Evolutionary conservation across 2,329 filamentous ascomycete species (phyloP), one percentile per base, ranked within the genome.

Genomic region (Fusarium sp.): DNA sequence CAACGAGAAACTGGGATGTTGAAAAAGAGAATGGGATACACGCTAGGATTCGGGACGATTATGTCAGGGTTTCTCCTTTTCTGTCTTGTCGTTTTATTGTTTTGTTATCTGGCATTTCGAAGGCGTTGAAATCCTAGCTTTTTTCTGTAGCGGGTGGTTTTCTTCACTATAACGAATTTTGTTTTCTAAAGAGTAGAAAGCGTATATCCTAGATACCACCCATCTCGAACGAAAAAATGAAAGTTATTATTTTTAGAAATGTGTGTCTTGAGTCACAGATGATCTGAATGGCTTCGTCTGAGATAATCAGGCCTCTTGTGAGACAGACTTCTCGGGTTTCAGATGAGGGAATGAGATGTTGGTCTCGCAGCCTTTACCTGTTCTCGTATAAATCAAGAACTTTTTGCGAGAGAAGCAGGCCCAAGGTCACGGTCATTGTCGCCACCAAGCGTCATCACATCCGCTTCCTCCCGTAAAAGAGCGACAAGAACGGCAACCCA

Each of bases 361-460:
- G 52, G 31, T 57, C 20, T 57, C n/a, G 52, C 42, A 56, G n/a
- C 27, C 6, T 31, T 54, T n/a, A 2, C 47, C 27, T 54, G 4
- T 9, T 54, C 47, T 54, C 47, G 47, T 54, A 31, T 31, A 20
- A 54, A 92, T 98, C 83, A 93, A 92, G 82, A 81, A 85, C 0
- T 84, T 85, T 25, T 88, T 95, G 76, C 76, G 78, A 36, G 81
- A 86, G 8, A 76, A 80, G 4, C 80, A 1, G 66, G 1, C 70
- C 93, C 3, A 93, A 93, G 80, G 92, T 98, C 78, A 95, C 95
- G 0, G 95, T 97, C 14, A 90, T 98, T 47, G 89, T 98, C 52
- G 95, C 94, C 1, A 95, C 94, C 2, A 99, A 99, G 88, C 93
- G 97, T 5, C 97, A 99, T 77, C 95, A 98, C 78, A 91, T 98